Conservation (phyloP, 148 eudicot genomes). For the Dianthus caryophyllus region DNA sequence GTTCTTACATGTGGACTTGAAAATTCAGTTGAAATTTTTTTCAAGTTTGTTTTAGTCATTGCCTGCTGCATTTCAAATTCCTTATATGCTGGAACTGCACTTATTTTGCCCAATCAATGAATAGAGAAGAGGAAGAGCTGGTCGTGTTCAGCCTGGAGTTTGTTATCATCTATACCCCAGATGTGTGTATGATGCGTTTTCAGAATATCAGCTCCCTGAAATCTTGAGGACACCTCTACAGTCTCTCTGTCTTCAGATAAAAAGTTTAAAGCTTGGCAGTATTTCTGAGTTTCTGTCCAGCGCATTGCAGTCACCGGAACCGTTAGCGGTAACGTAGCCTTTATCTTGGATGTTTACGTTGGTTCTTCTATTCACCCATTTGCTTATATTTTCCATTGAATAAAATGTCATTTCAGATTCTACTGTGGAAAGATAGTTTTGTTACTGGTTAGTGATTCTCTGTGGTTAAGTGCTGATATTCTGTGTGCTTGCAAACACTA, state of each 20-base stretch:
- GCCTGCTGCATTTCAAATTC: conserved; percentile 8
- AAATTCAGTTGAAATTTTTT: background rate
- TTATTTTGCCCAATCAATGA: conserved; percentile 4
- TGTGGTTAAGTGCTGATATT: background rate
- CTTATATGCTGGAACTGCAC: background rate
- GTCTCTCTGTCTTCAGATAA: conserved; percentile 93
- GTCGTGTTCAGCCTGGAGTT: conserved; percentile 97
- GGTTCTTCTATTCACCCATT: background rate
- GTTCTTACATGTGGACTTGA: background rate
- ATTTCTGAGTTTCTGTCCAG: conserved; percentile 84
- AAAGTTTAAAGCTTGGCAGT: conserved; percentile 91
- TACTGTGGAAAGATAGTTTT: background rate
- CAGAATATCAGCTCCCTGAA: conserved; percentile 93
- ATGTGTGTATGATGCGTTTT: conserved; percentile 88
- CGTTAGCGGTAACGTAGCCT: conserved; percentile 56
- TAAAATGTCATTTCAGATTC: conserved; percentile 5
- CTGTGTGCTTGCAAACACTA: conserved; percentile 2
- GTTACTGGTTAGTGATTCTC: conserved; percentile 4
- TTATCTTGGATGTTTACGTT: background rate
- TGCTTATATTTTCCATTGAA: background rate
- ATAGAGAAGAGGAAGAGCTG: conserved; percentile 99
- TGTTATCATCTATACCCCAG: conserved; percentile 95
- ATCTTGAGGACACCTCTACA: conserved; percentile 93
- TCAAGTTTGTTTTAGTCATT: background rate
- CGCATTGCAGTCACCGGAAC: conserved; percentile 91